phyloP scores from a whole-genome alignment of 2,329 filamentous ascomycete species.

The Monosporascus sp. region DNA sequence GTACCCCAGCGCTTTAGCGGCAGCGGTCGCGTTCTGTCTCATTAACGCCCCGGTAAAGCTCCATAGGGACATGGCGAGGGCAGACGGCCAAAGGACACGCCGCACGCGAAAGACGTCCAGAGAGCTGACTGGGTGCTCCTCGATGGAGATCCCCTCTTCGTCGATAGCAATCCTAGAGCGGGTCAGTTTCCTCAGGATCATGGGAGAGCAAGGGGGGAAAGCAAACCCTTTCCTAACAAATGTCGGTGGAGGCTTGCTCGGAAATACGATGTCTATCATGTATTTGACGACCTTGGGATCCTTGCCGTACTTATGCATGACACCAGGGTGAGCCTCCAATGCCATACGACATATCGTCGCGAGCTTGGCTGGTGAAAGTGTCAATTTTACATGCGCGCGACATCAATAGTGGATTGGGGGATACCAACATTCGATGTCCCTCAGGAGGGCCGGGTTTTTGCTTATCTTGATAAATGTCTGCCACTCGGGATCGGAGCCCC shows the following conservation, averaged over 20 bases:
- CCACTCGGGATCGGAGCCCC: constrained; percentile 58
- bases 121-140: constrained; percentile 43
- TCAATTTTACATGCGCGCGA: constrained; percentile 18
- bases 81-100: constrained; percentile 48
- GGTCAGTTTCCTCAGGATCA: constrained; percentile 6
- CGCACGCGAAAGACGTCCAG: constrained; percentile 37
- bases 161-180: constrained; percentile 39
- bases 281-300: constrained; percentile 42
- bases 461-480: constrained; percentile 53
- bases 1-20: constrained; percentile 42
- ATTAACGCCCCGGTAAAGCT: constrained; percentile 44
- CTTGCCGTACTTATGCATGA: constrained; percentile 41
- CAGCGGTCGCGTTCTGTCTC: constrained; percentile 36
- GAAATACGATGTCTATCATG: constrained; percentile 60
- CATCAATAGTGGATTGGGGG: not conserved
- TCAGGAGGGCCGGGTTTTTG: constrained; percentile 42
- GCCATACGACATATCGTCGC: constrained; percentile 35
- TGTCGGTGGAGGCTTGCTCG: constrained; percentile 51
- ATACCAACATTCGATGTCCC: constrained; percentile 41
- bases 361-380: constrained; percentile 35
- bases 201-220: not conserved
- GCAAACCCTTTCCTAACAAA: constrained; percentile 56
- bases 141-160: constrained; percentile 44
- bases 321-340: constrained; percentile 36
- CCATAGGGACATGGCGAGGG: constrained; percentile 45